phyloP scores from a whole-genome alignment of 192 early-diverging fungal species.

The Diversispora epigaea region DNA sequence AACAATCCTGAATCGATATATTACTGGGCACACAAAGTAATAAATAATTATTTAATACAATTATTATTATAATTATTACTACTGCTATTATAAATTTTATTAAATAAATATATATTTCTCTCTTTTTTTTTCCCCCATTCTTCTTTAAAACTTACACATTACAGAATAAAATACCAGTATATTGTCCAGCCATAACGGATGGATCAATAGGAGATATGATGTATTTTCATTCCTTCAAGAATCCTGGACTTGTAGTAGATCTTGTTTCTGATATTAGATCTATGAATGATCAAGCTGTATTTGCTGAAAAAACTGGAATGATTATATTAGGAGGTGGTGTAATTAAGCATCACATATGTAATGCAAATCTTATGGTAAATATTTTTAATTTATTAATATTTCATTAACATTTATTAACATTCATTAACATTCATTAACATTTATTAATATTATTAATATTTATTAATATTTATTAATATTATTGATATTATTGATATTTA shows the following conservation, averaged over 20 bases:
- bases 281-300: slow-evolving; percentile 92
- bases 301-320: slow-evolving; percentile 94
- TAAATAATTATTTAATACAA: not conserved
- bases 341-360: slow-evolving; percentile 98
- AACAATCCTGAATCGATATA: slow-evolving; percentile 87
- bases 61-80: not conserved
- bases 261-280: slow-evolving; percentile 87
- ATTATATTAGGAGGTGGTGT: slow-evolving; percentile 97
- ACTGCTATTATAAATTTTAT: not conserved
- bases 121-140: too few species aligned
- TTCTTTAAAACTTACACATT: slow-evolving; percentile 1
- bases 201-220: slow-evolving; percentile 99
- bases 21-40: slow-evolving; percentile 93
- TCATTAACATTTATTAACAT: not conserved
- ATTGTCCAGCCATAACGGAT: slow-evolving; percentile 96
- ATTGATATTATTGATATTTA: too few species aligned
- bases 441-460: not conserved
- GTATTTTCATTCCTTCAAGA: slow-evolving; percentile 97
- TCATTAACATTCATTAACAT: not conserved
- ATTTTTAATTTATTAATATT: not conserved
- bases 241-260: slow-evolving; percentile 91
- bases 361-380: slow-evolving; percentile 92
- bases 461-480: not conserved
- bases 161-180: slow-evolving; percentile 95
- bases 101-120: too few species aligned